These are phyloP conservation scores for Akanthomyces dipterigenus DNA, from an alignment of 2,329 filamentous ascomycete genomes.

Conservation along the genomic window DNA sequence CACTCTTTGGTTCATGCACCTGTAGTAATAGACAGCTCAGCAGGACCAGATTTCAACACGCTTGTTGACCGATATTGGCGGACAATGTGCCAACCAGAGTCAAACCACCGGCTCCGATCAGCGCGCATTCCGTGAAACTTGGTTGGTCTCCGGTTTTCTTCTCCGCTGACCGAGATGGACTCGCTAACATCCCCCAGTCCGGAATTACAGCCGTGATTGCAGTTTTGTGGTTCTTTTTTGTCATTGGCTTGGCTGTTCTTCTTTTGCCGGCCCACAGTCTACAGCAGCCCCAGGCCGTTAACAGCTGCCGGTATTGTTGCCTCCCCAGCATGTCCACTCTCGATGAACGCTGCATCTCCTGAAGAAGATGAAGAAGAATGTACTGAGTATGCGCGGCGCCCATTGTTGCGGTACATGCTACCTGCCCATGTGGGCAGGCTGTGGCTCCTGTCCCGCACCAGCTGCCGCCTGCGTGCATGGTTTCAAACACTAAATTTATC, in stretches of 20 bases:
- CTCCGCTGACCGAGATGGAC: not conserved
- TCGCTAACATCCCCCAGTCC: not conserved
- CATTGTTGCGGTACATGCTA: not conserved
- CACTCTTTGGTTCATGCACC: constrained; percentile 6
- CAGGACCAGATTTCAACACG: not conserved
- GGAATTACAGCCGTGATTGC: not conserved
- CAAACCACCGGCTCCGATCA: not conserved
- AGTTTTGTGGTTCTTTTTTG: not conserved
- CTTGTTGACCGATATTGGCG: not conserved
- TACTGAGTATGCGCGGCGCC: not conserved
- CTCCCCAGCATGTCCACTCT: not conserved
- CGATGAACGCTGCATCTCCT: not conserved
- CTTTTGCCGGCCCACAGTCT: not conserved
- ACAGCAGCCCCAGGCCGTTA: not conserved
- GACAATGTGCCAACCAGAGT: not conserved
- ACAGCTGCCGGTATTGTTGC: not conserved
- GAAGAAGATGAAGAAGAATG: no score
- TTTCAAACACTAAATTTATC: not conserved
- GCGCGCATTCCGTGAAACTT: not conserved
- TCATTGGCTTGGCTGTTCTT: not conserved
- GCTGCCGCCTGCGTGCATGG: not conserved
- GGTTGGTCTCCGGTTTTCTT: not conserved
- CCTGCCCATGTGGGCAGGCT: not conserved
- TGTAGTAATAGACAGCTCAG: constrained; percentile 8
- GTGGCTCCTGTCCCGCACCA: not conserved